These are phyloP conservation scores for Paradendryphiella salina DNA, from an alignment of 2,329 filamentous ascomycete species.

Conservation along the genomic window DNA sequence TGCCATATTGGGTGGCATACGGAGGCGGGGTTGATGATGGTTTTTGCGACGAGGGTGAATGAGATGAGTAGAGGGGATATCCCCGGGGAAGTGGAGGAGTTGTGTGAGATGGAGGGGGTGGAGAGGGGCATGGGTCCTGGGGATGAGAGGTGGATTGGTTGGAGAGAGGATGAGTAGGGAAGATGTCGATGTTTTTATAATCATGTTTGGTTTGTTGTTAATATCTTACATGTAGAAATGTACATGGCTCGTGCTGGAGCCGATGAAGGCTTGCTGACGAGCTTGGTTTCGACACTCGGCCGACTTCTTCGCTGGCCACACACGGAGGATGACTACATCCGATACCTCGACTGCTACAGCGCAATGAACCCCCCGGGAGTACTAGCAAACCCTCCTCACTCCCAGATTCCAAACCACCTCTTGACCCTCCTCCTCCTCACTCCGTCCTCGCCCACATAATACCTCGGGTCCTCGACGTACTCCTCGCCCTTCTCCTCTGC, in stretches of 20 bases:
- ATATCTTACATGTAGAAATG: constrained; percentile 2
- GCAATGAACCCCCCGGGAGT: background rate
- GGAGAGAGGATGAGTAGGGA: constrained; percentile 7
- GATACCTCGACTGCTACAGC: background rate
- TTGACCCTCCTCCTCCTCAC: constrained; percentile 62
- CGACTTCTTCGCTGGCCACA: background rate
- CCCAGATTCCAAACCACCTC: constrained; percentile 84
- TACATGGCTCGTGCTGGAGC: background rate
- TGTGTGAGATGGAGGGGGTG: constrained; percentile 54
- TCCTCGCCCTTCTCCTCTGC: constrained; percentile 42
- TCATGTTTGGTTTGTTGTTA: background rate
- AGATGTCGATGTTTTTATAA: background rate
- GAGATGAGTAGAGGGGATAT: constrained; percentile 50
- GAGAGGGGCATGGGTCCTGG: constrained; percentile 52
- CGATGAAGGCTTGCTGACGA: background rate
- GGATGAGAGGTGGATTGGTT: constrained; percentile 54
- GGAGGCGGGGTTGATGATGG: constrained; percentile 54
- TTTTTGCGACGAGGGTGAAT: constrained; percentile 58
- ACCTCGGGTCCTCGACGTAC: constrained; percentile 44
- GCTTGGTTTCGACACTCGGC: background rate
- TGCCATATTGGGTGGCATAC: constrained; percentile 72
- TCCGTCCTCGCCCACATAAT: constrained; percentile 46
- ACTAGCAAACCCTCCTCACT: constrained; percentile 23
- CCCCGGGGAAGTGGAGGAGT: constrained; percentile 50
- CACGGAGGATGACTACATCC: background rate